Percentiles rank a stretch among this genome's conserved stretches.
These are phyloP conservation scores for Powellomyces hirtus DNA, from an alignment of 192 early-diverging fungal species.

Conservation along the genomic window DNA sequence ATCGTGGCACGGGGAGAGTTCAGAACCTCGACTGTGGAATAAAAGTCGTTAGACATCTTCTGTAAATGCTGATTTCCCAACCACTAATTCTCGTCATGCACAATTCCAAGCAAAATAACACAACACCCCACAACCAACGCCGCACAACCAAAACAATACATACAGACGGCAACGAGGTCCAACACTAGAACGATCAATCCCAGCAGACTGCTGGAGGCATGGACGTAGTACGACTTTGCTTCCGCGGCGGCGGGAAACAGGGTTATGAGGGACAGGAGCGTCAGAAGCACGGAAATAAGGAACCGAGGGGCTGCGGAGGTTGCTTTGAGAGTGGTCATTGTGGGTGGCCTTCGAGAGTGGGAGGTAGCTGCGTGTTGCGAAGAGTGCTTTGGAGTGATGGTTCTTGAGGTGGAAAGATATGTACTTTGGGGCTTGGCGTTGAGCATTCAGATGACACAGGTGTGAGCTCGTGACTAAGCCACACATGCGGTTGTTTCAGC, in stretches of 20 bases:
- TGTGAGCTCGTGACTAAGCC: no score
- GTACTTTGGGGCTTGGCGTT: no score
- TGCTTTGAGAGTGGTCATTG: not conserved
- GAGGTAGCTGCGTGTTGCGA: no score
- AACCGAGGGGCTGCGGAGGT: not conserved
- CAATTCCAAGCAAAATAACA: not conserved
- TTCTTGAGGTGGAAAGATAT: no score
- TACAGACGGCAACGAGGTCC: conserved; percentile 55
- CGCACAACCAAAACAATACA: not conserved
- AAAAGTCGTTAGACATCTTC: no score
- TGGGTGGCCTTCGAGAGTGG: no score
- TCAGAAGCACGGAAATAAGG: not conserved
- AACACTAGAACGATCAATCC: conserved; percentile 46
- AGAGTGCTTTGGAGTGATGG: no score
- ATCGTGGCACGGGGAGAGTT: conserved; percentile 42
- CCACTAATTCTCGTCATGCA: no score
- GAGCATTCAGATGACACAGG: no score
- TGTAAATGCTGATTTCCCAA: no score
- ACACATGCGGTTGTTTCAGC: no score
- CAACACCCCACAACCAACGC: not conserved
- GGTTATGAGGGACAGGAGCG: not conserved
- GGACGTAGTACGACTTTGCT: not conserved
- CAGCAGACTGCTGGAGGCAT: not conserved
- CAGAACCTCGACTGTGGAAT: conserved; percentile 43
- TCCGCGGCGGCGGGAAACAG: not conserved